Base-by-base conservation (phyloP, 345 rosid species). In the Psidium friedrichsthalianum region DNA sequence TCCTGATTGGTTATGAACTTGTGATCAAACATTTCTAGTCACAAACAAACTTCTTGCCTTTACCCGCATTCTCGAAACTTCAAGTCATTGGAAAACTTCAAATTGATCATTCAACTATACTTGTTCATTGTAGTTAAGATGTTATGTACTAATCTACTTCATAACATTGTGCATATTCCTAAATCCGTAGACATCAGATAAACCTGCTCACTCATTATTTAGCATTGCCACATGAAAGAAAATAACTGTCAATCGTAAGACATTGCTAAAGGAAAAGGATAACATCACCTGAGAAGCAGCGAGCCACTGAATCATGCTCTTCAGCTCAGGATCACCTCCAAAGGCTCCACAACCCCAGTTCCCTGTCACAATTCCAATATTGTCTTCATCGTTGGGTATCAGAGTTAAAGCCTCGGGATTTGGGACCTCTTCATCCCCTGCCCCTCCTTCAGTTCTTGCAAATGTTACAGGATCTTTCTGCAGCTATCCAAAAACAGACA, bases 281-380 rank as follows among this genome's bases (percentile, higher is more conserved):
- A 53, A 83, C 76, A 69, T 76, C 84, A 95, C 99, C 99, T 96
- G 98, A 53, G 99, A 96, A 87, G 98, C 97, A 86, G 98, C 98
- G 87, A 97, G 96, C 99, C 99, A 97, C 88, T 97, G 99, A 87
- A 94, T 91, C 74, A 94, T 89, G 88, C 95, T 82, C 93, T 97
- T 97, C 24, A 97, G 84, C 87, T 95, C 94, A 57, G 98, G 97
- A 89, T 97, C 99, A 87, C 98, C 99, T 80, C 99, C 98, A 92
- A 95, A 97, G 86, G 91, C 98, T 86, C 99, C 99, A 89, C 98
- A 95, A 24, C 99, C 98, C 98, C 99, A 96, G 88, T 96, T 97
- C 74, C 99, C 99, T 0, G 98, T 96, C 20, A 90, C 99, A 81
- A 97, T 90, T 85, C 98, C 96, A 55, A 89, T 87, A 82, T 27